Conservation (phyloP, 805 yeast genomes). For the Ogataea pini region DNA sequence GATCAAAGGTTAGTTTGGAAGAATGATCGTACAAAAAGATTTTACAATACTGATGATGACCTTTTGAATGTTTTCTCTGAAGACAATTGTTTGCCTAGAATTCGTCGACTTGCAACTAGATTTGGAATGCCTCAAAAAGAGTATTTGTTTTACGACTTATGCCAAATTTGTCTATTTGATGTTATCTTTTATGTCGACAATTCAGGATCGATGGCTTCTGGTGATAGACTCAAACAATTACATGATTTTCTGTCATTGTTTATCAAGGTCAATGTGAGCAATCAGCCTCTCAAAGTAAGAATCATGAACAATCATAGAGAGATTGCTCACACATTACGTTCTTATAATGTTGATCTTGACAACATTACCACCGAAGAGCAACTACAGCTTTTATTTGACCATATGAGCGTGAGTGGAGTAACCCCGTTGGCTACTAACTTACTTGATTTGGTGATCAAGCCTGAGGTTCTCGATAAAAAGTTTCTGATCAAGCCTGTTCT, state of each 20-base stretch:
- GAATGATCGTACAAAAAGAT: constrained; percentile 10
- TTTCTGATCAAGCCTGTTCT: constrained; percentile 20
- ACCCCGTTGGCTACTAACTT: constrained; percentile 27
- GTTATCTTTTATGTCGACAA: constrained; percentile 26
- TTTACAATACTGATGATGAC: constrained; percentile 23
- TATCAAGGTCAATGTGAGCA: constrained; percentile 24
- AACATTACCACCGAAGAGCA: constrained; percentile 22
- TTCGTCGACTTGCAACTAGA: constrained; percentile 22
- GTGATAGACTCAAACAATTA: constrained; percentile 23
- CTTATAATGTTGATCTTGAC: constrained; percentile 19
- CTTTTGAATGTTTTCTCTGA: constrained; percentile 17
- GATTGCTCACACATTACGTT: constrained; percentile 11
- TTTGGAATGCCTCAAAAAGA: constrained; percentile 22
- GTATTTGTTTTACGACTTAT: constrained; percentile 25
- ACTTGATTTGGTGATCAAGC: constrained; percentile 21
- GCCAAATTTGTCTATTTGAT: constrained; percentile 27
- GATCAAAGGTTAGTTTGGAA: constrained; percentile 15
- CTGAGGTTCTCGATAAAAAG: constrained; percentile 19
- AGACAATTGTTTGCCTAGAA: constrained; percentile 25
- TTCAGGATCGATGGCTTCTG: constrained; percentile 27
- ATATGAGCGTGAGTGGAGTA: constrained; percentile 23
- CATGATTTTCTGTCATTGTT: constrained; percentile 22
- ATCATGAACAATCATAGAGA: constrained; percentile 27
- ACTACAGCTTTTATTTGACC: constrained; percentile 15
- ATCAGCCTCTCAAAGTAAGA: constrained; percentile 23